Conservation (phyloP, 768 basidiomycete genomes). For the Lepiota subincarnata region DNA sequence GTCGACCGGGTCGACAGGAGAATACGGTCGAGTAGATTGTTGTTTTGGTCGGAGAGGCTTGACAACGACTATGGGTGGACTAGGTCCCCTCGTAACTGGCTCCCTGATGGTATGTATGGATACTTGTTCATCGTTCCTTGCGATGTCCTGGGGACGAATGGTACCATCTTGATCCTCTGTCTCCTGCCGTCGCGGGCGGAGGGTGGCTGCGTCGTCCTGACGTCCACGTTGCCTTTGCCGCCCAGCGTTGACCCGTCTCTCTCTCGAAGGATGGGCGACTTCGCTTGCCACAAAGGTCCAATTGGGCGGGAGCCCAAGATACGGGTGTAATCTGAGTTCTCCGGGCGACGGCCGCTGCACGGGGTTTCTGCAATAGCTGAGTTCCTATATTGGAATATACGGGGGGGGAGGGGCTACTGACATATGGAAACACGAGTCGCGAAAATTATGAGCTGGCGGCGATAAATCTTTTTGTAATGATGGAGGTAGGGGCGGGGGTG, state of each 20-base stretch:
- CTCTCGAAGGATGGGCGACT: constrained; percentile 13
- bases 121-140: not conserved
- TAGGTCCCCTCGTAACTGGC: constrained; percentile 12
- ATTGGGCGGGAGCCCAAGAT: constrained; percentile 49
- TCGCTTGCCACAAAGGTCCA: constrained; percentile 39
- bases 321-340: constrained; percentile 61
- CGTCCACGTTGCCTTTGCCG: not conserved
- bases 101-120: not conserved
- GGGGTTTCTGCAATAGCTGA: constrained; percentile 49
- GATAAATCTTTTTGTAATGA: constrained; percentile 51
- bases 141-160: constrained; percentile 10
- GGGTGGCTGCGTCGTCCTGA: constrained; percentile 6
- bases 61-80: constrained; percentile 29
- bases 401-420: constrained; percentile 26
- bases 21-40: constrained; percentile 23
- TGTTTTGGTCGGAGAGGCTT: constrained; percentile 18
- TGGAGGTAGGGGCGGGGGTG: constrained; percentile 72
- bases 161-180: not conserved
- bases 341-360: constrained; percentile 63
- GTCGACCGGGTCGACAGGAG: constrained; percentile 1
- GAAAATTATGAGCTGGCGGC: constrained; percentile 63
- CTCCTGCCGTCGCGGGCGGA: not conserved
- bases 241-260: not conserved
- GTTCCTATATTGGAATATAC: not conserved
- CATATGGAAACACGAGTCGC: constrained; percentile 74